These are phyloP conservation scores for Trichomonas tenax DNA, from an alignment of 208 protist genomes.

Conservation along the genomic window DNA sequence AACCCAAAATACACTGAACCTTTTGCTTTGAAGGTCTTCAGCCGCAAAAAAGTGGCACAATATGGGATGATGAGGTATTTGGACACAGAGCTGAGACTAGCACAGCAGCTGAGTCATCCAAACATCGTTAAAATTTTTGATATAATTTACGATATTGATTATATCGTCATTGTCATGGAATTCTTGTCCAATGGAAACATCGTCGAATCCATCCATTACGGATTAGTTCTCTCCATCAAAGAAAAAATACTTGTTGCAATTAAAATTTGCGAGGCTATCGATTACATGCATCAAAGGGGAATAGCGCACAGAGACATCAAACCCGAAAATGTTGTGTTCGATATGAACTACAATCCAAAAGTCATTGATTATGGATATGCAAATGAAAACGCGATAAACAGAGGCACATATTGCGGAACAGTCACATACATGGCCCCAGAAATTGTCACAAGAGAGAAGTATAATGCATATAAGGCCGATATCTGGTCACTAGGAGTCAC, in stretches of 20 bases:
- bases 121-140: too few relatives aligned
- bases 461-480: background rate
- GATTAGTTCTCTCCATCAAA: background rate
- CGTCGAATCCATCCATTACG: too few relatives aligned
- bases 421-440: background rate
- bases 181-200: too few relatives aligned
- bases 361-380: background rate
- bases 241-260: background rate
- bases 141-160: too few relatives aligned
- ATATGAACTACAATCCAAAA: background rate
- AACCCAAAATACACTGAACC: too few relatives aligned
- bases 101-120: too few relatives aligned
- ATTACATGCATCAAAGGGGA: background rate
- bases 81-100: too few relatives aligned
- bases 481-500: slow-evolving; percentile 25
- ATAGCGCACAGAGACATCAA: background rate
- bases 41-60: too few relatives aligned
- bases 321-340: background rate
- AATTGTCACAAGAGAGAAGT: background rate
- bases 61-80: too few relatives aligned
- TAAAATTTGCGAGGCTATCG: background rate
- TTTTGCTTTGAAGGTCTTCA: too few relatives aligned
- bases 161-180: too few relatives aligned
- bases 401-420: background rate
- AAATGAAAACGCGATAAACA: background rate